Evolutionary conservation across 1,284 basidiomycete genomes (phyloP).

Genomic region (Puccinia triticina): DNA sequence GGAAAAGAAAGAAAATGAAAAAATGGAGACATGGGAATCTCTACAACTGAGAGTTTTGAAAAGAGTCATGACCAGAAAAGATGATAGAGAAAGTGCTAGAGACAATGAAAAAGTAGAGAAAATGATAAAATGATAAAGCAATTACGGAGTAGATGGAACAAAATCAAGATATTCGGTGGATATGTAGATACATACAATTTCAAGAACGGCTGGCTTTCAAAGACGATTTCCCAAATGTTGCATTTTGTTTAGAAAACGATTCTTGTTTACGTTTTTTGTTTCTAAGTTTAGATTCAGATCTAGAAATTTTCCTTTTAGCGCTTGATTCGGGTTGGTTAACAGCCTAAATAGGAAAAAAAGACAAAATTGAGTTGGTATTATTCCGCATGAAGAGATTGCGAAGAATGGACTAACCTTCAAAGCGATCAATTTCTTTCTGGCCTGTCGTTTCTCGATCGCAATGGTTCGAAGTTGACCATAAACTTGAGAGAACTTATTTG

Average conservation of each 20-base stretch:
- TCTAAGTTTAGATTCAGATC: constrained; percentile 74
- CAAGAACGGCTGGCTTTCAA: constrained; percentile 18
- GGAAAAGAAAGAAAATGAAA: too few relatives aligned
- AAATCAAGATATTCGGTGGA: too few relatives aligned
- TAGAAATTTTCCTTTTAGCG: constrained; percentile 73
- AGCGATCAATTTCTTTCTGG: constrained; percentile 71
- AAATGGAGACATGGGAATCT: too few relatives aligned
- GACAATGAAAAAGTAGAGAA: neutral
- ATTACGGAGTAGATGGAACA: neutral
- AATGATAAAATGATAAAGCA: neutral
- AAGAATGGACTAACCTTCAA: constrained; percentile 64
- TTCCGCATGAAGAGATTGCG: constrained; percentile 33
- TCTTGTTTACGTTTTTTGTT: constrained; percentile 73
- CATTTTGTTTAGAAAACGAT: constrained; percentile 35
- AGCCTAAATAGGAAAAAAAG: constrained; percentile 63
- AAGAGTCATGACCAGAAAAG: too few relatives aligned
- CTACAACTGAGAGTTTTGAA: too few relatives aligned
- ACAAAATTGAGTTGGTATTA: constrained; percentile 29
- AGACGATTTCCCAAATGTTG: constrained; percentile 39
- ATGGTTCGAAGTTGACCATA: constrained; percentile 80
- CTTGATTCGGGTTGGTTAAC: constrained; percentile 74
- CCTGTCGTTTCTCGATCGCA: constrained; percentile 70
- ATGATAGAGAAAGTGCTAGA: neutral
- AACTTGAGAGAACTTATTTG: constrained; percentile 73
- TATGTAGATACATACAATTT: neutral